Base-by-base conservation (phyloP, 495 filamentous ascomycete species). In the Aspergillus asperescens region DNA sequence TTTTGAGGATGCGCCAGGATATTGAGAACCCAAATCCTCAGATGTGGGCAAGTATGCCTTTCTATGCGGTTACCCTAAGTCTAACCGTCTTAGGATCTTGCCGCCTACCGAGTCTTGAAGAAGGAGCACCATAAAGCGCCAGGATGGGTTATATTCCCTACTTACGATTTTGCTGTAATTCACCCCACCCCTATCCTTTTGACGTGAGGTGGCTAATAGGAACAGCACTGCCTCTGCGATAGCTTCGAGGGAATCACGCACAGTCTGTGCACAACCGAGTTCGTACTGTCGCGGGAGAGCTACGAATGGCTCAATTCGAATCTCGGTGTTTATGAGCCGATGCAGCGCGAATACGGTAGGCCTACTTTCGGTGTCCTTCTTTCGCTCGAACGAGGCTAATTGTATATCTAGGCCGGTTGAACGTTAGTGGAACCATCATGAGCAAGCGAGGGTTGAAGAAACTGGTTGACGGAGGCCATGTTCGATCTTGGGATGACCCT, bases 191-290 rank as follows among this genome's bases (percentile, higher is more conserved):
- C n/a, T n/a, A n/a, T n/a, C 16, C 16, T 35, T 7, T 16, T 3
- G n/a, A 3, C 16, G 32, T 16, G 3, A 16, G 13, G 13, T 4
- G 1, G 32, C 32, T 35, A 35, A 35, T n/a, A 16, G 4, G 3
- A 35, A 7, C n/a, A 35, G 7, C 88, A 95, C 57, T 62, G 56
- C 51, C 74, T 95, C n/a, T 90, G 85, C 57, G 90, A 93, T 77
- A 85, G 83, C 59, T 88, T 93, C 47, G 91, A 96, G 71, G 78
- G 77, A 23, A 92, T 96, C 63, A 87, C 90, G 1, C 90, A 95
- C 73, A 90, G 85, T 12, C 76, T 95, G 37, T 96, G 90, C 71
- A 95, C 90, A 0, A 88, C 84, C 4, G 90, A 95, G 64, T 95
- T 95, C 62, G 76, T 85, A 54, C 77, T 82, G 46, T 82, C 83